Percentiles rank a stretch among this genome's conserved stretches.
Conservation (phyloP, 202 grass and related monocot genomes). For the Bolboschoenoplectus hybrid region DNA sequence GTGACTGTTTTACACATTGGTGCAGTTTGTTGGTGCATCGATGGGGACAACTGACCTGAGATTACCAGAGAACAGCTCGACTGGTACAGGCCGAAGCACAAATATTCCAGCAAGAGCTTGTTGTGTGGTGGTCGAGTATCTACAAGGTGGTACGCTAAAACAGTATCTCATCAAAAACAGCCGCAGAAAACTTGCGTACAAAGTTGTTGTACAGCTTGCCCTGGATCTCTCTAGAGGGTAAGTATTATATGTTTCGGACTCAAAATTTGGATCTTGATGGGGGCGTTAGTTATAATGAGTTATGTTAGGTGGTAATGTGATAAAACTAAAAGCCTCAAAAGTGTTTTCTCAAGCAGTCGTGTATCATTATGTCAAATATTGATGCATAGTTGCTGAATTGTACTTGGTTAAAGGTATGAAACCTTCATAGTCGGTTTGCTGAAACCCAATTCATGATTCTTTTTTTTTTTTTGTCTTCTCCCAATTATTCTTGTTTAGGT, state of each 20-base stretch:
- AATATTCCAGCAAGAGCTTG: slow-evolving; percentile 61
- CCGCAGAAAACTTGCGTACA: slow-evolving; percentile 67
- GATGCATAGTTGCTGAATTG: not conserved
- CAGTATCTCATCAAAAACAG: slow-evolving; percentile 68
- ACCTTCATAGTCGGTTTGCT: no score
- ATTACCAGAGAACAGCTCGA: slow-evolving; percentile 50
- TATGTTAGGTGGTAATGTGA: not conserved
- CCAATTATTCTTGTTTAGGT: slow-evolving; percentile 41
- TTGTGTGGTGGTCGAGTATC: slow-evolving; percentile 78
- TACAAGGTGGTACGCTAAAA: slow-evolving; percentile 67
- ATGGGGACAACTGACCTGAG: slow-evolving; percentile 75
- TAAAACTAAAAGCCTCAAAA: not conserved
- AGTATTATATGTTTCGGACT: slow-evolving; percentile 12
- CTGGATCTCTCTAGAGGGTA: slow-evolving; percentile 88
- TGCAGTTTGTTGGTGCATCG: slow-evolving; percentile 87
- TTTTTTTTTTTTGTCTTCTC: not conserved
- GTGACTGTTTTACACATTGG: slow-evolving; percentile 31
- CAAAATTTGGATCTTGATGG: not conserved
- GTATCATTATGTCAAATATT: not conserved
- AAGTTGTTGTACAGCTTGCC: slow-evolving; percentile 67
- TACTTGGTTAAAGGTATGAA: no score
- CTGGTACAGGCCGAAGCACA: slow-evolving; percentile 34
- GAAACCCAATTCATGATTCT: slow-evolving; percentile 33
- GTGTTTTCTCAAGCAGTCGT: not conserved
- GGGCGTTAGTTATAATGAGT: not conserved